Conservation (phyloP, 345 rosid genomes). For the Punica granatum region DNA sequence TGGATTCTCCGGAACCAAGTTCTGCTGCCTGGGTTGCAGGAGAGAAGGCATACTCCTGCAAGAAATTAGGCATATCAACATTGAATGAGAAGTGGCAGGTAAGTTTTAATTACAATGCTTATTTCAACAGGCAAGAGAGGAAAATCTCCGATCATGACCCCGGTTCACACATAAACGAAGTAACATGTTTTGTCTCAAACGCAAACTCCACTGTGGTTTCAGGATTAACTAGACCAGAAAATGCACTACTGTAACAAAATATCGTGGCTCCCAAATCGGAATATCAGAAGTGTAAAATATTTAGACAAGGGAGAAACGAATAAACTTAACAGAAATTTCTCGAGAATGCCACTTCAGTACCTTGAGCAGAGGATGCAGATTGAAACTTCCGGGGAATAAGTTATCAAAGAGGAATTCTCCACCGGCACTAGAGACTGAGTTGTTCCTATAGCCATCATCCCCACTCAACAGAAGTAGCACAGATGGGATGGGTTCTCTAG, state of each 20-base stretch:
- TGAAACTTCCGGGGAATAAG: constrained; percentile 92
- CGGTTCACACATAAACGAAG: not conserved
- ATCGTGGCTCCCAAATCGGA: not conserved
- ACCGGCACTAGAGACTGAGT: constrained; percentile 70
- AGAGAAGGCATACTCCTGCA: constrained; percentile 87
- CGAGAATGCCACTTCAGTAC: constrained; percentile 16
- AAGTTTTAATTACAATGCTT: not conserved
- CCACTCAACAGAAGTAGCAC: constrained; percentile 87
- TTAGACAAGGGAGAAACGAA: not conserved
- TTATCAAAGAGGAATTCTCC: constrained; percentile 70
- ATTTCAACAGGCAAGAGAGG: not conserved
- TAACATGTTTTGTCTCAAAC: not conserved
- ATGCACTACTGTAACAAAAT: not conserved
- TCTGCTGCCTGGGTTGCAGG: constrained; percentile 83
- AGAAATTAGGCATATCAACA: constrained; percentile 3
- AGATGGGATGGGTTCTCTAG: constrained; percentile 53
- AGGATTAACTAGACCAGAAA: not conserved
- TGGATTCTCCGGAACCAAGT: constrained; percentile 82
- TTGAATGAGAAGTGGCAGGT: not conserved
- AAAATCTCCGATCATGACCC: not conserved
- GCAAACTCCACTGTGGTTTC: not conserved
- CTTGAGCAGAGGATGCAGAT: constrained; percentile 95
- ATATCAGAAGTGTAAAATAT: not conserved
- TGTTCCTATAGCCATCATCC: constrained; percentile 91
- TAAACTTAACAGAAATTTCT: not conserved